These are phyloP conservation scores for Phaeophleospora eucalypticola DNA, from an alignment of 2,329 filamentous ascomycete species.

Conservation along the genomic window DNA sequence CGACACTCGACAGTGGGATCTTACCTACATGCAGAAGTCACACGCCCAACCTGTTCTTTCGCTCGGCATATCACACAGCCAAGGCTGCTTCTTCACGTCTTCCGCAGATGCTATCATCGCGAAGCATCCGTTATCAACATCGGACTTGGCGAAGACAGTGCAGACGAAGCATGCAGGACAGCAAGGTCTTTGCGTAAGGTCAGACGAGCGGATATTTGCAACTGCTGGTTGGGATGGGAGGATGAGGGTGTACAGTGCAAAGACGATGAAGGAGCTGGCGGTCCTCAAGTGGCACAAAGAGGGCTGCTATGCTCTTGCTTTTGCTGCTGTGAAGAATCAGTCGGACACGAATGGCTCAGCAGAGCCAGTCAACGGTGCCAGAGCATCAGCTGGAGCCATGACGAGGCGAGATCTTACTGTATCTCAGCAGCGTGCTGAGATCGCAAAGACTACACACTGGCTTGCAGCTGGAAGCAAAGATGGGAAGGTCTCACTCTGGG, in stretches of 20 bases:
- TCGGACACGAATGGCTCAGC: not conserved
- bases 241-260: conserved; percentile 71
- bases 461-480: conserved; percentile 88
- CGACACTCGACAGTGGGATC: conserved; percentile 47
- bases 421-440: conserved; percentile 39
- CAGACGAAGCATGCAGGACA: conserved; percentile 90
- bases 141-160: conserved; percentile 29
- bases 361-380: not conserved
- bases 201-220: conserved; percentile 77
- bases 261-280: conserved; percentile 79
- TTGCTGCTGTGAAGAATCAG: conserved; percentile 48
- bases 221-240: conserved; percentile 91
- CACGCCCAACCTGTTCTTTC: conserved; percentile 83
- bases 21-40: conserved; percentile 60
- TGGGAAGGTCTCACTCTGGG: conserved; percentile 92
- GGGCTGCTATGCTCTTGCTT: conserved; percentile 77
- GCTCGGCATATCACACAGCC: conserved; percentile 35
- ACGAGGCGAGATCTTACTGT: conserved; percentile 23
- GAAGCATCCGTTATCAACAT: conserved; percentile 60
- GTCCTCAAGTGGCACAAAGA: conserved; percentile 92
- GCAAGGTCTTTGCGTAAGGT: conserved; percentile 71
- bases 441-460: conserved; percentile 75
- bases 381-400: not conserved
- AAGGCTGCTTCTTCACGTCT: conserved; percentile 68
- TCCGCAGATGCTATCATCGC: conserved; percentile 75